Evolutionary conservation across 768 basidiomycete genomes (phyloP), one percentile per base, ranked within the genome.

Genomic region (Sistotremastrum suecicum): DNA sequence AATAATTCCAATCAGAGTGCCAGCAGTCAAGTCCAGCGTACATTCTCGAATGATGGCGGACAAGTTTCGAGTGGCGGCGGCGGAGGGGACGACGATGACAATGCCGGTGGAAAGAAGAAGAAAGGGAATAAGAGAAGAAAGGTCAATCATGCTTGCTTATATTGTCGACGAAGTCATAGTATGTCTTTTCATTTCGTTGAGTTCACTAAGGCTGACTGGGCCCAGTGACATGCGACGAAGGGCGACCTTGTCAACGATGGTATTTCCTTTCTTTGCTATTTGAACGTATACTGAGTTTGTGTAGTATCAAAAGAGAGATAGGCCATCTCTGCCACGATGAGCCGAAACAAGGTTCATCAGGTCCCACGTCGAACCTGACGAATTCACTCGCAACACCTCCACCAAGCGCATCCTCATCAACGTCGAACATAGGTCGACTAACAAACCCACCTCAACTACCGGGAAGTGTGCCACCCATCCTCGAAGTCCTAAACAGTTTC

Each of bases 241-340:
- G 84, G 11, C 67, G 83, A 35, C 91, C 91, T 10, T 95, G 92
- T 61, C 84, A 90, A 55, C 78, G 92, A 53, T 94, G 91, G 91
- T 91, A 59, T 61, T 85, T 69, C 10, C 39, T 36, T 37, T 34
- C 43, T 32, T 9, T 40, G n/a, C 29, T 7, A 9, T 44, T 20
- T 43, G 43, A 51, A 44, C 53, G 50, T 43, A 37, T 39, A 39
- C 44, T 35, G 44, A 35, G 42, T 20, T 44, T 30, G 29, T 32
- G 42, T 54, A 92, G 91, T 56, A 88, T 97, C 56, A 97, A 97
- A 62, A 79, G 94, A 36, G 92, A 97, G 62, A 97, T 97, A 50
- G 87, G 89, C 0, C 89, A 95, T 65, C 69, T 94, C 9, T 95
- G 91, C 56, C 84, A 88, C 54, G 92, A 94, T 60, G 89, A 92